Evolutionary conservation across 169 alveolate species (phyloP).

Genomic region (Eimeria tenella): DNA sequence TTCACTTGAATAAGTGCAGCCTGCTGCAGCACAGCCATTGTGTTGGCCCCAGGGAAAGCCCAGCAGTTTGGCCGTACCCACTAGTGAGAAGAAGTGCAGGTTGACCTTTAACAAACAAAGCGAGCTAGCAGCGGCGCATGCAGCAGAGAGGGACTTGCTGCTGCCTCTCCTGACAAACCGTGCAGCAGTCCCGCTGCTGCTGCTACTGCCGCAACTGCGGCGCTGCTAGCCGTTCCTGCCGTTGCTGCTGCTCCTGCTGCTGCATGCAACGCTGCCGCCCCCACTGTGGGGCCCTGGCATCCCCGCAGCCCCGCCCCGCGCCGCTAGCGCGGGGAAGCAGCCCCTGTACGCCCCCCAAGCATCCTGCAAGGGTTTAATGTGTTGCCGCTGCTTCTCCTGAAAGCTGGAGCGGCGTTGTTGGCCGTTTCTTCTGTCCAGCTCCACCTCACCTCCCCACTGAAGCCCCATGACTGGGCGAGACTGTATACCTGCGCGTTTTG

Average conservation of each 20-base stretch:
- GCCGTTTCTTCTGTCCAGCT: neutral
- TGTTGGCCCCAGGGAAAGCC: too few species aligned
- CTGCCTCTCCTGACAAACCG: neutral
- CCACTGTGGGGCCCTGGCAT: too few species aligned
- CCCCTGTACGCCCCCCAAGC: neutral
- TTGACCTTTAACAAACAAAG: too few species aligned
- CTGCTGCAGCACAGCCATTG: too few species aligned
- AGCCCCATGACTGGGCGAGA: neutral
- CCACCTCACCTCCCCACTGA: neutral
- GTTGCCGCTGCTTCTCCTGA: neutral
- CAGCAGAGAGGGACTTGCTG: neutral
- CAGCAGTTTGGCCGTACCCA: too few species aligned
- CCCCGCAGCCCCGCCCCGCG: too few species aligned
- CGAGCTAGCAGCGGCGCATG: too few species aligned
- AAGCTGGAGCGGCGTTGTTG: too few species aligned
- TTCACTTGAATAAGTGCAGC: too few species aligned
- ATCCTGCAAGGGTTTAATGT: neutral
- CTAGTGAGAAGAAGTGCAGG: too few species aligned
- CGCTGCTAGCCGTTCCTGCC: neutral
- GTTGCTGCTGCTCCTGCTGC: neutral
- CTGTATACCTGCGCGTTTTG: neutral
- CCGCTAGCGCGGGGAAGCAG: neutral
- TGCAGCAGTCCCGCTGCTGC: neutral
- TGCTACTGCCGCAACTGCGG: neutral
- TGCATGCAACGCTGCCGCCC: neutral